Evolutionary conservation across 331 rosid species (phyloP).

Genomic region (Rosa hybrid): DNA sequence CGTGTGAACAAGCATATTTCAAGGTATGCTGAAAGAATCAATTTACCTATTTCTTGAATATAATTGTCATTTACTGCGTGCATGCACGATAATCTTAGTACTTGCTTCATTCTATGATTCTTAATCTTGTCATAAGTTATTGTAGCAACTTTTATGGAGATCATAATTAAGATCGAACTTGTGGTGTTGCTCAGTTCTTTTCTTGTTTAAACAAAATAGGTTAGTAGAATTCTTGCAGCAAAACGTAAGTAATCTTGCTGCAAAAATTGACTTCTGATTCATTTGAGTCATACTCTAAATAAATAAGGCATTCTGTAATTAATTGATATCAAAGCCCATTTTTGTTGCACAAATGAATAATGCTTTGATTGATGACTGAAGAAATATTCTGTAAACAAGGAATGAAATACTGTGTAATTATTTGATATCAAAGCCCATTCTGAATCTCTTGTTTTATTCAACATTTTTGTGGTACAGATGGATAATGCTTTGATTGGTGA

Average conservation of each 20-base stretch:
- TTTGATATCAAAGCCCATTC: background rate
- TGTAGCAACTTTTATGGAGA: background rate
- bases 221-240: background rate
- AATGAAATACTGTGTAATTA: background rate
- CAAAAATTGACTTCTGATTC: background rate
- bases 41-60: constrained; percentile 12
- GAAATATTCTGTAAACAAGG: constrained; percentile 31
- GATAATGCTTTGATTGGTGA: constrained; percentile 97
- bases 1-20: constrained; percentile 92
- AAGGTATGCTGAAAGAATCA: constrained; percentile 58
- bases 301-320: background rate
- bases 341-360: constrained; percentile 71
- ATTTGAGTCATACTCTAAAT: background rate
- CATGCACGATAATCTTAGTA: background rate
- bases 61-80: background rate
- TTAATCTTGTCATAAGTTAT: background rate
- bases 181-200: background rate
- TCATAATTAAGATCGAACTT: background rate
- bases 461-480: constrained; percentile 54
- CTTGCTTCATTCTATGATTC: background rate
- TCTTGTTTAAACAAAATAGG: background rate
- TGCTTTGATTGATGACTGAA: constrained; percentile 91
- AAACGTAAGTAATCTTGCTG: background rate
- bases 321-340: background rate
- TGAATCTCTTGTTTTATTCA: background rate